These are phyloP conservation scores for Fistulifera solaris DNA, from an alignment of 108 stramenopile genomes.

Conservation along the genomic window DNA sequence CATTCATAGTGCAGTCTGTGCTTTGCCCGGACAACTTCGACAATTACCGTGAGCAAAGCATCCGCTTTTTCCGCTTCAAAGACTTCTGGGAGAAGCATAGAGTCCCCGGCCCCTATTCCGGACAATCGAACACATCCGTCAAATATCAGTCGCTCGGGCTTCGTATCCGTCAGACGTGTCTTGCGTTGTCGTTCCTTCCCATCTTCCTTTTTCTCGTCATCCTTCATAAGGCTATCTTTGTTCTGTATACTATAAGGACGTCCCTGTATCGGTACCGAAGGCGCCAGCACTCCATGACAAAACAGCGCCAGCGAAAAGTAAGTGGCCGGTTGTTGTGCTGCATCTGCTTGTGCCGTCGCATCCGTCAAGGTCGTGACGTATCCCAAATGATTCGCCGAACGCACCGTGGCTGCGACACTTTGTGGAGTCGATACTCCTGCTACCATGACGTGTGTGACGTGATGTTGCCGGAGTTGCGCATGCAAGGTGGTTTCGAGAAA, in stretches of 20 bases:
- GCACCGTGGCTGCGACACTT: constrained; percentile 3
- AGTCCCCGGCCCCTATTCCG: constrained; percentile 5
- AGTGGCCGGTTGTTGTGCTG: not conserved
- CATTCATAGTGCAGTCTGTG: not conserved
- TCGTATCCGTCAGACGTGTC: not conserved
- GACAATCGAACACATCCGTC: constrained; percentile 4
- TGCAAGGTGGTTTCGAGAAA: constrained; percentile 5
- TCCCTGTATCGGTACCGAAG: too few species aligned
- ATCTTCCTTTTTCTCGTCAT: not conserved
- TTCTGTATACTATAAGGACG: not conserved
- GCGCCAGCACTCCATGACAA: not conserved
- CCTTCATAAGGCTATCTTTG: not conserved
- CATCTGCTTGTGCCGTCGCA: constrained; percentile 3
- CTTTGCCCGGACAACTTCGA: not conserved
- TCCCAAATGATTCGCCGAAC: constrained; percentile 2
- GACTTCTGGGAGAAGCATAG: constrained; percentile 1
- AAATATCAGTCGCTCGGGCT: not conserved
- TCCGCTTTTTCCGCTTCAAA: not conserved
- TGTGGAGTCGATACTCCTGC: not conserved
- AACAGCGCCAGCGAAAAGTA: not conserved
- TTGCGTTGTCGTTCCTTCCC: not conserved
- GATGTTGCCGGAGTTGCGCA: constrained; percentile 1
- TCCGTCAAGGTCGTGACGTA: not conserved
- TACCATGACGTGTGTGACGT: not conserved
- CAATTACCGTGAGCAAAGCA: not conserved